Conservation (phyloP, 2,329 filamentous ascomycete genomes). For the Hortaea werneckii region DNA sequence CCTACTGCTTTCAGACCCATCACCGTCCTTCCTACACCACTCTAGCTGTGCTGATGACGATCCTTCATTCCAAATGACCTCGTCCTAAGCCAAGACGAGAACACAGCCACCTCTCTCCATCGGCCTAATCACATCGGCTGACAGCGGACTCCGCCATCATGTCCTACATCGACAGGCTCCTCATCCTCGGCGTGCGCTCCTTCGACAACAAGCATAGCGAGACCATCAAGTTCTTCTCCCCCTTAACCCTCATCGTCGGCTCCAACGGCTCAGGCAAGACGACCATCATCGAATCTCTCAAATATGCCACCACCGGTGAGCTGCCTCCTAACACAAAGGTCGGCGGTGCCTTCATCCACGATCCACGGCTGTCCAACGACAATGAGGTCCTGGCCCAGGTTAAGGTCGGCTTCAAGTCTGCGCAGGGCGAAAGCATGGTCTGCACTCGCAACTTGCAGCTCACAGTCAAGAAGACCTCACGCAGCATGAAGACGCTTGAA, state of each 20-base stretch:
- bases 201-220: conserved; percentile 69
- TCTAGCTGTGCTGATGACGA: no score
- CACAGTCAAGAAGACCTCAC: conserved; percentile 69
- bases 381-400: conserved; percentile 86
- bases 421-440: conserved; percentile 69
- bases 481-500: conserved; percentile 73
- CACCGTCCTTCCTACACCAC: no score
- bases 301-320: conserved; percentile 93
- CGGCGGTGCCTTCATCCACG: conserved; percentile 89
- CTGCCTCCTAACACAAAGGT: conserved; percentile 82
- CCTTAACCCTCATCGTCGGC: conserved; percentile 90
- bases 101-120: no score
- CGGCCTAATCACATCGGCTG: no score
- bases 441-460: conserved; percentile 76
- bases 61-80: no score
- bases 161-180: conserved; percentile 77
- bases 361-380: conserved; percentile 83
- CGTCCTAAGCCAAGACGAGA: no score
- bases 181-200: conserved; percentile 75
- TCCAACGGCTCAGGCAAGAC: conserved; percentile 98
- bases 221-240: conserved; percentile 78
- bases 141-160: conserved; percentile 10
- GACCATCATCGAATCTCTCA: conserved; percentile 97
- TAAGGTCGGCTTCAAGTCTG: conserved; percentile 75
- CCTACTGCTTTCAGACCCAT: no score